These are phyloP conservation scores for Fusarium acutatum DNA, from an alignment of 2,329 filamentous ascomycete species.

Conservation along the genomic window DNA sequence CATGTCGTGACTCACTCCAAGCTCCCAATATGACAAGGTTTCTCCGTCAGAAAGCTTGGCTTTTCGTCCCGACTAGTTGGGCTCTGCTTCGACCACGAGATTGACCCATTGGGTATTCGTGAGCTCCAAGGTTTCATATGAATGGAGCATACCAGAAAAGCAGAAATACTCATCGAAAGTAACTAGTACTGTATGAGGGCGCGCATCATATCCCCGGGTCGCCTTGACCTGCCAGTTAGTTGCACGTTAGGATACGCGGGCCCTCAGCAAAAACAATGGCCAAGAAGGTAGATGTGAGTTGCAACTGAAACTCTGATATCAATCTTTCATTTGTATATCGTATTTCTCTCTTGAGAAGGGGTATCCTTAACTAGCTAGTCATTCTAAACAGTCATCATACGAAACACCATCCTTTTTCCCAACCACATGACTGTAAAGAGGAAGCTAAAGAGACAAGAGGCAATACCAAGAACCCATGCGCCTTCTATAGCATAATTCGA, in stretches of 20 bases:
- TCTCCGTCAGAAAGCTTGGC: background rate
- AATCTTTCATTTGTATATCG: too few relatives aligned
- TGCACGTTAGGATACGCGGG: too few relatives aligned
- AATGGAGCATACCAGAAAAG: background rate
- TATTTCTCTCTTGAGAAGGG: background rate
- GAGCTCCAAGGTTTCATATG: background rate
- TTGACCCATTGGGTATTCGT: background rate
- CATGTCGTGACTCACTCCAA: background rate
- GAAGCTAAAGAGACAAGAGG: constrained; percentile 27
- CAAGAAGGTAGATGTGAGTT: too few relatives aligned
- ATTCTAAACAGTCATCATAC: background rate
- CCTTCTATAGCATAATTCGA: constrained; percentile 27
- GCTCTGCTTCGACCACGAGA: background rate
- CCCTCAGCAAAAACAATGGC: too few relatives aligned
- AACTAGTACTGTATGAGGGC: too few relatives aligned
- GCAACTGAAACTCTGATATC: background rate
- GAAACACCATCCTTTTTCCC: constrained; percentile 17
- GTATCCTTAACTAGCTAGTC: background rate
- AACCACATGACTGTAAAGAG: constrained; percentile 24
- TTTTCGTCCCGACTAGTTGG: background rate
- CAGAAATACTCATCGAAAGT: background rate
- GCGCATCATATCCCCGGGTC: too few relatives aligned
- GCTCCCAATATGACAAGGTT: background rate
- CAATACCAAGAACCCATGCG: constrained; percentile 31
- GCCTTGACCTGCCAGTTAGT: background rate